Evolutionary conservation across 768 basidiomycete species (phyloP).

Genomic region (Rhodosporidiobolus sp.): DNA sequence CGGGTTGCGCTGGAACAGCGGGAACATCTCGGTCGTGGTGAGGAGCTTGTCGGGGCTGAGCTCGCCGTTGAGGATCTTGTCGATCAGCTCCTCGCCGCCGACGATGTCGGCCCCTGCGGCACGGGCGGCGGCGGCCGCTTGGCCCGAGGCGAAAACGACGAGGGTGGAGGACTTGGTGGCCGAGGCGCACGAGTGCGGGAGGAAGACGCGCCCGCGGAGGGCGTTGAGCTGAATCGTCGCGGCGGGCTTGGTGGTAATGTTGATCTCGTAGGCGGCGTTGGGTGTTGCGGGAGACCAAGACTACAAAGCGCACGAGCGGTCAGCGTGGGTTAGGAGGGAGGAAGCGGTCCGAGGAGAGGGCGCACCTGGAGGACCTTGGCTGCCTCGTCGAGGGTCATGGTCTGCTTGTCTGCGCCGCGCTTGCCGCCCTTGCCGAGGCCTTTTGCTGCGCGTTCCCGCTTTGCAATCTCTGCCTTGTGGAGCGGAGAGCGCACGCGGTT

Average conservation of each 20-base stretch:
- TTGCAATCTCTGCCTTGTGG: slow-evolving; percentile 32
- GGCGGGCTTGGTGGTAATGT: slow-evolving; percentile 64
- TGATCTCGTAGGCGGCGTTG: slow-evolving; percentile 71
- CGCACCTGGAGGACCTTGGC: slow-evolving; percentile 39
- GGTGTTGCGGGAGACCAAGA: slow-evolving; percentile 56
- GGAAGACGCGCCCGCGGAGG: slow-evolving; percentile 81
- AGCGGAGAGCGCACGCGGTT: slow-evolving; percentile 30
- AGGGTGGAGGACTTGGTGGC: slow-evolving; percentile 54
- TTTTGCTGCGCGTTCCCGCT: slow-evolving; percentile 20
- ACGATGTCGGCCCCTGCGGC: slow-evolving; percentile 85
- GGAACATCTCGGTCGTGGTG: slow-evolving; percentile 73
- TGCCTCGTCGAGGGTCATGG: slow-evolving; percentile 32
- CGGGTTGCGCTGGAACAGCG: slow-evolving; percentile 66
- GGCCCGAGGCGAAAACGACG: slow-evolving; percentile 88
- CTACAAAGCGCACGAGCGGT: not conserved
- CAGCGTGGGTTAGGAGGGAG: not conserved
- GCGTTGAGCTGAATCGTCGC: slow-evolving; percentile 69
- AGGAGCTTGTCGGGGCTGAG: slow-evolving; percentile 79
- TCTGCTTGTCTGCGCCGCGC: slow-evolving; percentile 42
- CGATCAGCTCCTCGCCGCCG: slow-evolving; percentile 73
- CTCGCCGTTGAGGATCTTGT: slow-evolving; percentile 68
- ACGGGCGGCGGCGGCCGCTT: slow-evolving; percentile 74
- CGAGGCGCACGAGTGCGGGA: slow-evolving; percentile 57
- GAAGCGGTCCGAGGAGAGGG: not conserved
- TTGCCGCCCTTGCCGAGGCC: slow-evolving; percentile 24